Percentiles rank a stretch among this genome's conserved stretches.
Conservation (phyloP, 192 early-diverging fungal species). For the Coemansia sp. region DNA sequence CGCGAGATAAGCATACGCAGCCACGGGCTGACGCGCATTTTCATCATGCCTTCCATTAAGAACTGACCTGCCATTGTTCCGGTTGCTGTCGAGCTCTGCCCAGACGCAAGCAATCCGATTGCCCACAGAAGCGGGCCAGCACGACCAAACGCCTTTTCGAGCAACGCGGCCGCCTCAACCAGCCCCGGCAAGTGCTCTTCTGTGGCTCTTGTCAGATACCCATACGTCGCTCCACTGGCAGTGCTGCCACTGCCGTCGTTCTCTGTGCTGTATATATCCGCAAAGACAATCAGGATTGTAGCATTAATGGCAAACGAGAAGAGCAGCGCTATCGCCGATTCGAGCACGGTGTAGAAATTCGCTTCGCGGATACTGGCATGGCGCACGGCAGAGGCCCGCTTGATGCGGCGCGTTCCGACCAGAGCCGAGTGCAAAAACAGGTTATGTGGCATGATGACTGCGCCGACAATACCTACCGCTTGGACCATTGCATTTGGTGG, state of each 20-base stretch:
- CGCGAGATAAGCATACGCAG: constrained; percentile 64
- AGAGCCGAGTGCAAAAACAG: constrained; percentile 83
- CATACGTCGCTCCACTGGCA: background rate
- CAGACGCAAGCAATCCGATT: constrained; percentile 74
- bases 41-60: constrained; percentile 83
- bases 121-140: constrained; percentile 75
- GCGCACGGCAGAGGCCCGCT: constrained; percentile 36
- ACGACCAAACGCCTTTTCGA: constrained; percentile 61
- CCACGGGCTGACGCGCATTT: constrained; percentile 60
- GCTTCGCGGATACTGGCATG: constrained; percentile 62
- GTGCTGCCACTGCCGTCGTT: background rate
- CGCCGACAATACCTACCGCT: constrained; percentile 67
- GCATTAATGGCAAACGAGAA: constrained; percentile 68
- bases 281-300: constrained; percentile 70
- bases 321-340: constrained; percentile 61
- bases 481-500: constrained; percentile 60
- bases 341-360: constrained; percentile 68
- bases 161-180: constrained; percentile 61
- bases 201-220: background rate
- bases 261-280: constrained; percentile 39
- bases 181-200: constrained; percentile 59
- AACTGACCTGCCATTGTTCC: constrained; percentile 91
- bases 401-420: constrained; percentile 61
- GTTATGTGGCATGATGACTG: constrained; percentile 88
- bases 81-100: constrained; percentile 84